Evolutionary conservation across 2,329 filamentous ascomycete genomes (phyloP).

Genomic region (Pezizomycotina sp.): DNA sequence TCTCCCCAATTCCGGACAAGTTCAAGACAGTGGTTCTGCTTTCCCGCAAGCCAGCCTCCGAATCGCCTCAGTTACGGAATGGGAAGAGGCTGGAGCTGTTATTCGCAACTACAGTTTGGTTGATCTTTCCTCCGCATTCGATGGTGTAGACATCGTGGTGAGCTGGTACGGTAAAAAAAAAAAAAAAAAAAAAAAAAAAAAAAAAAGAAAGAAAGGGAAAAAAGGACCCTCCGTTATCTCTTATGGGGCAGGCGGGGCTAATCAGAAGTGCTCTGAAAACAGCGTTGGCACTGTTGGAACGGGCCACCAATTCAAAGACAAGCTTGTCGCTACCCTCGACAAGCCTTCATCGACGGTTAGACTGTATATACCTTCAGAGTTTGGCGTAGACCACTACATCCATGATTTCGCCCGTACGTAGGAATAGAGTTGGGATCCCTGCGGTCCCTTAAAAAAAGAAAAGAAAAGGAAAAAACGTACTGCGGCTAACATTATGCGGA

Average conservation of each 20-base stretch:
- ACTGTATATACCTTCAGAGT: slow-evolving; percentile 30
- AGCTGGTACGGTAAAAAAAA: slow-evolving; percentile 22
- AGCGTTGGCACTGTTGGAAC: slow-evolving; percentile 7
- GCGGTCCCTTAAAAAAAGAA: too few species aligned
- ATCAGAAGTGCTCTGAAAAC: neutral
- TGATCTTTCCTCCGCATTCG: slow-evolving; percentile 22
- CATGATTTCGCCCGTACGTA: slow-evolving; percentile 28
- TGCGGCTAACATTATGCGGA: too few species aligned
- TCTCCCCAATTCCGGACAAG: slow-evolving; percentile 11
- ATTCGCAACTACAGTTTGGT: slow-evolving; percentile 8
- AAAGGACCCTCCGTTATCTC: neutral
- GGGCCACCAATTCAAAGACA: slow-evolving; percentile 13
- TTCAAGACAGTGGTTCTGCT: slow-evolving; percentile 17
- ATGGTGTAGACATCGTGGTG: slow-evolving; percentile 27
- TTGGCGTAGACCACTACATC: slow-evolving; percentile 29
- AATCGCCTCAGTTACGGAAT: slow-evolving; percentile 6
- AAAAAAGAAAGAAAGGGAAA: neutral
- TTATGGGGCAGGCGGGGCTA: neutral
- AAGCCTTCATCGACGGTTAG: slow-evolving; percentile 21
- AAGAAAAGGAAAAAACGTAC: too few species aligned
- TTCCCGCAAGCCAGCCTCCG: slow-evolving; percentile 5
- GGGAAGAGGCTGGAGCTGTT: slow-evolving; percentile 6
- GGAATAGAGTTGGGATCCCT: too few species aligned
- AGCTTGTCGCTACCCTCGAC: slow-evolving; percentile 8
- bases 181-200: neutral